Evolutionary conservation across 1,139 yeast species (phyloP).

Genomic region (Keqinozyma sinolaborantium): DNA sequence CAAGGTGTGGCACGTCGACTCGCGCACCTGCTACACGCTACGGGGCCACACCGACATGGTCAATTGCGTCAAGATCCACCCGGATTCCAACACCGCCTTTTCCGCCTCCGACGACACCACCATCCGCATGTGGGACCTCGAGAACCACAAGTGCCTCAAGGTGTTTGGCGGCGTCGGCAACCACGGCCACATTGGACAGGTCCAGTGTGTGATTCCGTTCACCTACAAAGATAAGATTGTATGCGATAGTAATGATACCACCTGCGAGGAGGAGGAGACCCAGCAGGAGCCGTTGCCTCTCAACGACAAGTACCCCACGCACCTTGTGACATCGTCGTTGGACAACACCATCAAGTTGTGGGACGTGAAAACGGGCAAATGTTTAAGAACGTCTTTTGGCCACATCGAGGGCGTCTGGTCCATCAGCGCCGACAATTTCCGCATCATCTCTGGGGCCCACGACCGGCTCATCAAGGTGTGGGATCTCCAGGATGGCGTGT

Average conservation of each 20-base stretch:
- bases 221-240: constrained; percentile 54
- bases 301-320: constrained; percentile 58
- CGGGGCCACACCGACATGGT: constrained; percentile 95
- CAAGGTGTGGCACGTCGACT: constrained; percentile 94
- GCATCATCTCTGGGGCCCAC: constrained; percentile 92
- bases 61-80: constrained; percentile 82
- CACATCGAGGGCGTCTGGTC: constrained; percentile 99
- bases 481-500: constrained; percentile 92
- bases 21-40: constrained; percentile 85
- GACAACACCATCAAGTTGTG: constrained; percentile 93
- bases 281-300: constrained; percentile 9
- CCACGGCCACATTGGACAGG: constrained; percentile 79
- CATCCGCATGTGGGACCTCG: constrained; percentile 91
- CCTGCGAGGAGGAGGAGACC: constrained; percentile 18
- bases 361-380: constrained; percentile 84
- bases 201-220: constrained; percentile 85
- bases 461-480: constrained; percentile 88
- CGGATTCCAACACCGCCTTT: constrained; percentile 72
- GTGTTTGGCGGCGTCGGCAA: constrained; percentile 74
- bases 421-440: constrained; percentile 89
- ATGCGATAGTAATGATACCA: constrained; percentile 29
- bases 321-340: constrained; percentile 78
- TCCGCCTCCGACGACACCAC: constrained; percentile 92
- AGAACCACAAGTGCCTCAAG: constrained; percentile 71
- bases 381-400: constrained; percentile 91